Percentiles rank a stretch among this genome's conserved stretches.
phyloP scores from a whole-genome alignment of 805 yeast genomes.

The Starmerella vitae region DNA sequence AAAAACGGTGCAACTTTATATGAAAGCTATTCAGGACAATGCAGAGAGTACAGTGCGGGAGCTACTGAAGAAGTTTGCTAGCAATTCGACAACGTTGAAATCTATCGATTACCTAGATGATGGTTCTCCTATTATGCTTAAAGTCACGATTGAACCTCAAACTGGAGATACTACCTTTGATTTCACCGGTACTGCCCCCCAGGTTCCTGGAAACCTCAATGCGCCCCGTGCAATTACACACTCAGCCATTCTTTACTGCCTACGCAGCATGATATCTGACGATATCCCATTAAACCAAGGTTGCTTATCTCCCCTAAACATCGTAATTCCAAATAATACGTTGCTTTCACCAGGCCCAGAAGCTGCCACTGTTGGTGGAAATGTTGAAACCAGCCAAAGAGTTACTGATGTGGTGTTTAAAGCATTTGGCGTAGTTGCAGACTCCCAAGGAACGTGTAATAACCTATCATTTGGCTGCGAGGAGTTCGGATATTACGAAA shows the following conservation, averaged over 20 bases:
- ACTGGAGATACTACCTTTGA: conserved; percentile 61
- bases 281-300: conserved; percentile 92
- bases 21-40: conserved; percentile 69
- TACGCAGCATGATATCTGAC: conserved; percentile 70
- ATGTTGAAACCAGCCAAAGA: conserved; percentile 88
- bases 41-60: conserved; percentile 60
- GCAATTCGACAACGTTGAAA: conserved; percentile 13
- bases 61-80: conserved; percentile 35
- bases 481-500: conserved; percentile 75
- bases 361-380: conserved; percentile 91
- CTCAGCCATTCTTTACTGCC: conserved; percentile 77
- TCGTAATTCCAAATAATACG: conserved; percentile 48
- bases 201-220: conserved; percentile 77
- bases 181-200: conserved; percentile 76
- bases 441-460: conserved; percentile 92
- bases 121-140: conserved; percentile 25
- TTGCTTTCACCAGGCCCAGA: conserved; percentile 63
- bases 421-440: conserved; percentile 83
- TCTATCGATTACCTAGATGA: conserved; percentile 27
- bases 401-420: conserved; percentile 78
- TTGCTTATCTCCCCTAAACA: conserved; percentile 64
- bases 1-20: conserved; percentile 50
- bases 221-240: conserved; percentile 85
- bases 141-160: conserved; percentile 32
- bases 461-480: conserved; percentile 67